Evolutionary conservation across 805 yeast genomes (phyloP).

Genomic region (Metschnikowia corniflorae): DNA sequence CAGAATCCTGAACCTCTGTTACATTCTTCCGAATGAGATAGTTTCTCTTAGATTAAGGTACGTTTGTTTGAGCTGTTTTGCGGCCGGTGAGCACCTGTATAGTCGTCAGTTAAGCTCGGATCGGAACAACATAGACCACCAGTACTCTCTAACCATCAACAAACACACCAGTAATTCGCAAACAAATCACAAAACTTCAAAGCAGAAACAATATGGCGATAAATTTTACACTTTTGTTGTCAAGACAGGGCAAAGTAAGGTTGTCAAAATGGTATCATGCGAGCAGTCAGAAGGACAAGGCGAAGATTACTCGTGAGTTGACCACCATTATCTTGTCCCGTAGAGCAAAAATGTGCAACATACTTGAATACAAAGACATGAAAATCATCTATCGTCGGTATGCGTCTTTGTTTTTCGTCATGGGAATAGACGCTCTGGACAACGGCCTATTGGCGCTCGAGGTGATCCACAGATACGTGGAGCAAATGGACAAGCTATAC

Average conservation of each 20-base stretch:
- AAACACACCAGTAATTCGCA: too few relatives aligned
- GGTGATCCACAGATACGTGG: conserved; percentile 87
- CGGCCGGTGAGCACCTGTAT: too few relatives aligned
- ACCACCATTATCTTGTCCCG: conserved; percentile 82
- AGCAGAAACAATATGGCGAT: conserved; percentile 70
- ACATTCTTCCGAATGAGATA: too few relatives aligned
- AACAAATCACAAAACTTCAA: too few relatives aligned
- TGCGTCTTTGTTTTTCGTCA: conserved; percentile 87
- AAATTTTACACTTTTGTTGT: conserved; percentile 73
- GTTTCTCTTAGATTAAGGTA: too few relatives aligned
- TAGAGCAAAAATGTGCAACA: conserved; percentile 93
- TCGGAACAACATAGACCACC: too few relatives aligned
- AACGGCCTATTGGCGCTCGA: conserved; percentile 87
- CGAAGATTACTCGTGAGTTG: conserved; percentile 77
- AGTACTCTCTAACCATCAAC: too few relatives aligned
- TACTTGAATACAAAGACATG: conserved; percentile 77
- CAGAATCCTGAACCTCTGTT: too few relatives aligned
- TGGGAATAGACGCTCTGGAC: conserved; percentile 78
- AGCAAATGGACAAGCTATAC: conserved; percentile 91
- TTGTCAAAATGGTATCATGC: conserved; percentile 92
- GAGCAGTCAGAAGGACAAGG: conserved; percentile 77
- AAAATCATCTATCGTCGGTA: conserved; percentile 89
- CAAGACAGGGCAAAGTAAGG: conserved; percentile 94
- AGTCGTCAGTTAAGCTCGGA: too few relatives aligned
- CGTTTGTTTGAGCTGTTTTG: too few relatives aligned